Evolutionary conservation across 2,329 filamentous ascomycete species (phyloP).

Genomic region (Calonectria ilicicola): DNA sequence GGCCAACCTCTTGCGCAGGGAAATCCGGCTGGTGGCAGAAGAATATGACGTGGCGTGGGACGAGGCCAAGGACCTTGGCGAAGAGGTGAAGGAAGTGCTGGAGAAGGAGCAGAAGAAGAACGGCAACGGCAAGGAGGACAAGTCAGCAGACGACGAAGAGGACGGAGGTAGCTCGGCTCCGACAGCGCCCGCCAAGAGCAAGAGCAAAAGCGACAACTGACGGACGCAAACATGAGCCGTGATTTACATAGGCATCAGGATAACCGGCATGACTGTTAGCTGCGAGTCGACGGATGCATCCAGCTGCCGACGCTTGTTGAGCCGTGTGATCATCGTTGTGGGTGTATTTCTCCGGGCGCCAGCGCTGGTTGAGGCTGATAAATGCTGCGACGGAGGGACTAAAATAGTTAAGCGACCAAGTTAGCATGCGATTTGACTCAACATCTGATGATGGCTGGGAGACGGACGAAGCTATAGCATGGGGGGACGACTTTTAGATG

Average conservation of each 20-base stretch:
- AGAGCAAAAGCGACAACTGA: conserved; percentile 9
- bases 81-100: conserved; percentile 70
- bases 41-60: conserved; percentile 96
- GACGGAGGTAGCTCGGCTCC: conserved; percentile 37
- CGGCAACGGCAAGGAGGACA: conserved; percentile 49
- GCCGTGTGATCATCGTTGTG: conserved; percentile 10
- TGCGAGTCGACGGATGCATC: not conserved
- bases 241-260: conserved; percentile 4
- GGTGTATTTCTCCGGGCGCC: not conserved
- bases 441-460: conserved; percentile 13
- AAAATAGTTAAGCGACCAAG: not conserved
- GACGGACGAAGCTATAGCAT: conserved; percentile 7
- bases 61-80: conserved; percentile 79
- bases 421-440: conserved; percentile 12
- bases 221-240: not conserved
- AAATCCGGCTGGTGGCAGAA: conserved; percentile 83
- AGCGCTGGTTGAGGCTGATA: not conserved
- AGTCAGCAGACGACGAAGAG: conserved; percentile 54
- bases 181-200: conserved; percentile 2
- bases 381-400: not conserved
- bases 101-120: conserved; percentile 62
- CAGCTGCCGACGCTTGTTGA: conserved; percentile 11
- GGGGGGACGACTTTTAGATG: conserved; percentile 22
- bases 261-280: not conserved
- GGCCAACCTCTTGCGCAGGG: conserved; percentile 79